Base-by-base conservation (phyloP, 2,329 filamentous ascomycete species). In the Pyrenochaeta sp. region DNA sequence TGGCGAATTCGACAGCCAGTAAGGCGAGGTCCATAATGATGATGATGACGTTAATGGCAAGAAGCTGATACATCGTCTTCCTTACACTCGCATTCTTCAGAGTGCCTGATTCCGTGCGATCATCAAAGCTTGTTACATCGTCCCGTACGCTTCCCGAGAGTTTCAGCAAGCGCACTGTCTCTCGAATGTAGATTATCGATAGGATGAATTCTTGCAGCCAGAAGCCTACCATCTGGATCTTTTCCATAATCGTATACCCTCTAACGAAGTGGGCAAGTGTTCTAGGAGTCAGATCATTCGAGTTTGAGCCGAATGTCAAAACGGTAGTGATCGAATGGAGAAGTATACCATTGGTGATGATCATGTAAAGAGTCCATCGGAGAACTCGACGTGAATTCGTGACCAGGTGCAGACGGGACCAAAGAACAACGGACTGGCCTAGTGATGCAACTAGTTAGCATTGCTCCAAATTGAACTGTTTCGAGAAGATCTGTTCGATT, bases 401-500 rank as follows among this genome's bases (percentile, higher is more conserved):
- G 8, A 87, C 74, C 1, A 87, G 72, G 58, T 86, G 82, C 0
- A 87, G 74, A 6, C 84, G 76, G 0, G 82, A 86, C 71, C 82
- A 87, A 1, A 87, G 71, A 1, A 87, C 83, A 9, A 85, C 55
- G 0, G 79, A 78, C 60, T 85, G 81, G 0, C 83, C 84, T 1
- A 15, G 9, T 6, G 20, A 17, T 20, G 32, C 50, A 14, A 53
- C 38, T 27, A 27, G 15, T 22, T 6, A 14, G 19, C 4, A 10
- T 17, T 19, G 7, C 3, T 3, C 21, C 30, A 65, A 48, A 1
- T 44, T 51, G 14, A 60, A 13, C 21, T 30, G 28, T 17, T 7
- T 22, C 15, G 18, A 22, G n/a, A 8, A 13, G 8, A 9, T 13
- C 6, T n/a, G 17, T 22, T n/a, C 9, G 4, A 22, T 7, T 34